Conservation (phyloP, 192 early-diverging fungal genomes). For the Coemansia sp. region DNA sequence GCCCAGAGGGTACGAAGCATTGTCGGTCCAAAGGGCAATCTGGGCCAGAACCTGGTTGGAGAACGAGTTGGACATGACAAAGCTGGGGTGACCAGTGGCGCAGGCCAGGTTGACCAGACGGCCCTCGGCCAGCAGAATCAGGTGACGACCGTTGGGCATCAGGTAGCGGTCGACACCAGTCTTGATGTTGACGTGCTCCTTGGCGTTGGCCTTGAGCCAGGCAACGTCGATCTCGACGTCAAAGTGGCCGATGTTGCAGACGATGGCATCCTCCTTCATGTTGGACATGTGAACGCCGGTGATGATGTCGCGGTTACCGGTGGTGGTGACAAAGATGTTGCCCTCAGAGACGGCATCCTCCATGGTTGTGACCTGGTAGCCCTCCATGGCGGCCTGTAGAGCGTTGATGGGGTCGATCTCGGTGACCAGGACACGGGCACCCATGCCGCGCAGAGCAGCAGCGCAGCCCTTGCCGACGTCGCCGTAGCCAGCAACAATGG, state of each 20-base stretch:
- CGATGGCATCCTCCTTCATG: constrained; percentile 99
- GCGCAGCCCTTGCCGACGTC: constrained; percentile 99
- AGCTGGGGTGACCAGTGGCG: constrained; percentile 97
- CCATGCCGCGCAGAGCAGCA: constrained; percentile 95
- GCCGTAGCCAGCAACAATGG: constrained; percentile 98
- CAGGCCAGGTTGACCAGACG: constrained; percentile 99
- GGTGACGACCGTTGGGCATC: constrained; percentile 85
- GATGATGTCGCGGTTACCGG: constrained; percentile 98
- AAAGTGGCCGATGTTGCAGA: constrained; percentile 99
- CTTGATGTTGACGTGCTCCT: constrained; percentile 91
- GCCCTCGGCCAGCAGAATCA: constrained; percentile 98
- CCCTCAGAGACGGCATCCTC: constrained; percentile 87
- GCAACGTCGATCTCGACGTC: constrained; percentile 99
- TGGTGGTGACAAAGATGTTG: constrained; percentile 99
- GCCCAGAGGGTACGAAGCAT: constrained; percentile 82
- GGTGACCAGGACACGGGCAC: constrained; percentile 95
- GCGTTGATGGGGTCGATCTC: constrained; percentile 99
- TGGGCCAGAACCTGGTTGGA: constrained; percentile 98
- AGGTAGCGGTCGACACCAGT: constrained; percentile 97
- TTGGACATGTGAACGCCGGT: constrained; percentile 83
- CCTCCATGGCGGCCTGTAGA: constrained; percentile 99
- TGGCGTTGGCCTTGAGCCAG: constrained; percentile 96
- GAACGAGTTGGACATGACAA: constrained; percentile 99
- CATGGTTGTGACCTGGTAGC: constrained; percentile 99
- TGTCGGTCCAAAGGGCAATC: constrained; percentile 97